Evolutionary conservation across 768 basidiomycete genomes (phyloP).

Genomic region (Boletus edulis): DNA sequence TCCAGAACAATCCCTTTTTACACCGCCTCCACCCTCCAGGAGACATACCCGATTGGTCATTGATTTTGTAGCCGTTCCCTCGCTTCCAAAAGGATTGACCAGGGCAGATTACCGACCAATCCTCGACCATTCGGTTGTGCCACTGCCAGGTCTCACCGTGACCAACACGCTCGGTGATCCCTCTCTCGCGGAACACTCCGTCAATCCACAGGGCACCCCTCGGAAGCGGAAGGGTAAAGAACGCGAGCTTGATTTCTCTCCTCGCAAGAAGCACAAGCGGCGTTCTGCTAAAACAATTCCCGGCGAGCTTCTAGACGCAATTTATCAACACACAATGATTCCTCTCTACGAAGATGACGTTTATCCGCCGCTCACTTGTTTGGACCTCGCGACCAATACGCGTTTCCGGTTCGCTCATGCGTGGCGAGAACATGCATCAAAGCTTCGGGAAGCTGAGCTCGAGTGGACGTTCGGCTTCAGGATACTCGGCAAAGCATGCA

Average conservation of each 20-base stretch:
- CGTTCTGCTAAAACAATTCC: background rate
- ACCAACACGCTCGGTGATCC: background rate
- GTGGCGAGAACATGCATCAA: slow-evolving; percentile 16
- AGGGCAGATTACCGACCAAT: slow-evolving; percentile 20
- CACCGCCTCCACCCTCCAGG: slow-evolving; percentile 22
- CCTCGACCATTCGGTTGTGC: background rate
- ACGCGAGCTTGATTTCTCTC: slow-evolving; percentile 10
- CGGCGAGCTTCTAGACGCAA: slow-evolving; percentile 7
- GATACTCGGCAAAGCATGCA: background rate
- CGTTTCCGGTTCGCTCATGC: slow-evolving; percentile 23
- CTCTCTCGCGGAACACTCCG: background rate
- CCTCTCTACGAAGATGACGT: slow-evolving; percentile 16
- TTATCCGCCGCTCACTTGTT: slow-evolving; percentile 15
- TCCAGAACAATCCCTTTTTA: slow-evolving; percentile 25
- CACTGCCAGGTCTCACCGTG: background rate
- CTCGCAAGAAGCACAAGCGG: background rate
- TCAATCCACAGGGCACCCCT: background rate
- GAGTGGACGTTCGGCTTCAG: slow-evolving; percentile 1
- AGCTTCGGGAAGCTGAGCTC: slow-evolving; percentile 8
- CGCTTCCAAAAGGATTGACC: slow-evolving; percentile 19
- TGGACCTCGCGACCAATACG: slow-evolving; percentile 17
- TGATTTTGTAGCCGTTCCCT: slow-evolving; percentile 20
- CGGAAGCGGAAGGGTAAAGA: slow-evolving; percentile 21
- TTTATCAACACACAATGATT: slow-evolving; percentile 6
- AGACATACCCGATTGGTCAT: slow-evolving; percentile 11